Percentiles rank a stretch among this genome's conserved stretches.
phyloP scores from a whole-genome alignment of 257 asterid species.

The Plantago major region DNA sequence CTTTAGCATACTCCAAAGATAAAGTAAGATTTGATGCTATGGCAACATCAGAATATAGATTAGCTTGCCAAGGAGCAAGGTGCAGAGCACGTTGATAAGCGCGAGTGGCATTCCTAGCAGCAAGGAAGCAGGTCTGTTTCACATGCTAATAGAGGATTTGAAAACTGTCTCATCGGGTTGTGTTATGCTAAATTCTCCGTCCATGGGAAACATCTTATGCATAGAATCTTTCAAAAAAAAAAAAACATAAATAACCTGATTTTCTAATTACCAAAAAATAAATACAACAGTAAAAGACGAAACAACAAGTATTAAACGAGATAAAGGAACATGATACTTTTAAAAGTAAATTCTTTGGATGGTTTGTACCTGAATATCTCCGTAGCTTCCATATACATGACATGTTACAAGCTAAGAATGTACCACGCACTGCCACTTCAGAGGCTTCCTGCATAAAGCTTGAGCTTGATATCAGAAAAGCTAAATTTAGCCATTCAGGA shows the following conservation, averaged over 20 bases:
- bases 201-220: conserved; percentile 93
- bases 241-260: conserved; percentile 25
- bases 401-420: conserved; percentile 57
- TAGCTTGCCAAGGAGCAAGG: conserved; percentile 91
- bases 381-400: conserved; percentile 92
- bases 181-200: conserved; percentile 37
- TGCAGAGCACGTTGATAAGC: conserved; percentile 93
- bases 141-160: conserved; percentile 49
- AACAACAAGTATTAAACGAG: conserved; percentile 3
- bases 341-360: neutral
- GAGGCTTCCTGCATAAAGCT: conserved; percentile 73
- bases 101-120: conserved; percentile 64
- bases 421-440: conserved; percentile 49
- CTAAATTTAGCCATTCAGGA: conserved; percentile 17
- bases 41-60: conserved; percentile 72
- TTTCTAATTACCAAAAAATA: conserved; percentile 16
- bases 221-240: conserved; percentile 56
- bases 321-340: neutral
- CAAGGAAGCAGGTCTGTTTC: conserved; percentile 63
- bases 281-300: neutral
- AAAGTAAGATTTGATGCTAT: conserved; percentile 61
- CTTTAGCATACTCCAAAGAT: conserved; percentile 48
- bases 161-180: conserved; percentile 54
- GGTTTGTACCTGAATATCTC: conserved; percentile 81
- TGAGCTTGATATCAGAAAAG: conserved; percentile 21